These are phyloP conservation scores for Centrapalus pauciflorus DNA, from an alignment of 129 eudicot species.

Conservation along the genomic window DNA sequence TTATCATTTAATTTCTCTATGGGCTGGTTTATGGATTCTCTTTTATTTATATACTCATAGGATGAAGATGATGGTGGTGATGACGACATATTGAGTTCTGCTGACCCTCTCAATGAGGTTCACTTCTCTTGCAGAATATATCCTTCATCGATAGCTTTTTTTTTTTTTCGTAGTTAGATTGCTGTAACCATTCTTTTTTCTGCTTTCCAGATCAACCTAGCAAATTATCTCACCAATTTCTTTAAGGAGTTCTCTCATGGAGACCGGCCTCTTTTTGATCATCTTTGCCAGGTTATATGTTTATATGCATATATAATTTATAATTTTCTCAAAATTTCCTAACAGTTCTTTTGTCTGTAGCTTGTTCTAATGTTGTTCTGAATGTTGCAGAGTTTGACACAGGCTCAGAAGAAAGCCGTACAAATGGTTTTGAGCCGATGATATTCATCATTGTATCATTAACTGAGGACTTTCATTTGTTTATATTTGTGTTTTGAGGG, in stretches of 20 bases:
- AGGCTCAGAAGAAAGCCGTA: slow-evolving; percentile 52
- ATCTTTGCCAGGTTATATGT: slow-evolving; percentile 70
- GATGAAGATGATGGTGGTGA: slow-evolving; percentile 70
- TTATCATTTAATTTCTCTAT: not conserved
- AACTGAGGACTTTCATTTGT: slow-evolving; percentile 7
- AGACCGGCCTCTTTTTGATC: slow-evolving; percentile 58
- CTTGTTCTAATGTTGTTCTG: not conserved
- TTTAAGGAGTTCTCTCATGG: slow-evolving; percentile 62
- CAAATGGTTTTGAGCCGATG: slow-evolving; percentile 47
- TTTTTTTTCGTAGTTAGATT: not conserved
- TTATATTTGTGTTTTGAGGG: not conserved
- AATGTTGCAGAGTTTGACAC: slow-evolving; percentile 61
- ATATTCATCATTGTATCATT: slow-evolving; percentile 18
- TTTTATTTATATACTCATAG: slow-evolving; percentile 26
- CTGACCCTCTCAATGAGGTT: slow-evolving; percentile 94
- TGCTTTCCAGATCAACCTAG: slow-evolving; percentile 64
- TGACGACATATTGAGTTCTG: slow-evolving; percentile 65
- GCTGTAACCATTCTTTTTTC: not conserved
- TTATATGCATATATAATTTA: not conserved
- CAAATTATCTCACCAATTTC: slow-evolving; percentile 54
- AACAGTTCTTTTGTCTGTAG: not conserved
- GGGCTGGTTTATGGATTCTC: not conserved
- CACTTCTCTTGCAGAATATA: slow-evolving; percentile 2
- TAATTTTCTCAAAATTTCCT: not conserved
- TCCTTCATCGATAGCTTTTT: not conserved